Evolutionary conservation across 306 rosid genomes (phyloP).

Genomic region (Abrus pulchellus): DNA sequence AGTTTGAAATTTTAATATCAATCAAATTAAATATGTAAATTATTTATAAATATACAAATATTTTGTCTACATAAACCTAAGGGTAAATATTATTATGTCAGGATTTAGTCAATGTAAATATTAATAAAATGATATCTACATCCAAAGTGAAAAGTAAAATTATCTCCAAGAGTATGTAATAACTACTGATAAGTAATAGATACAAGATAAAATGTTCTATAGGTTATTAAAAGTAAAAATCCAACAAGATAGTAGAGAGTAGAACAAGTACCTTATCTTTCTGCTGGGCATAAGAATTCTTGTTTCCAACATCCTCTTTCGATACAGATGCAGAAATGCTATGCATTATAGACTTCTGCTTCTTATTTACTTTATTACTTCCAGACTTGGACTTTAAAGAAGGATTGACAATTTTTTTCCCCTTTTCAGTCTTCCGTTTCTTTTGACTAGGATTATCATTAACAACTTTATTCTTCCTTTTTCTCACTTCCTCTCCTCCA

Average conservation of each 20-base stretch:
- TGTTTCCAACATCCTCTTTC: constrained; percentile 63
- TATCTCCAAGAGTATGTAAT: constrained; percentile 29
- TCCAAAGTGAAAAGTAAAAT: constrained; percentile 30
- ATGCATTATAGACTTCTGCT: constrained; percentile 67
- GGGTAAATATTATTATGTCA: constrained; percentile 34
- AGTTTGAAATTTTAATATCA: constrained; percentile 8
- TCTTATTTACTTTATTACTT: constrained; percentile 65
- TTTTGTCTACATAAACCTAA: constrained; percentile 21
- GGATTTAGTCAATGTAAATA: constrained; percentile 3
- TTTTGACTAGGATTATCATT: constrained; percentile 59
- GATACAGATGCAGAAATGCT: constrained; percentile 62
- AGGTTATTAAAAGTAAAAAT: constrained; percentile 38
- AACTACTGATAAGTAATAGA: constrained; percentile 27
- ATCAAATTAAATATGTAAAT: constrained; percentile 26
- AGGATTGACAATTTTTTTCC: constrained; percentile 55
- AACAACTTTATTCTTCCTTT: constrained; percentile 71
- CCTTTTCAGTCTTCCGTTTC: constrained; percentile 77
- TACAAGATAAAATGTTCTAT: constrained; percentile 19
- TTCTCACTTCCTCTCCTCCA: constrained; percentile 61
- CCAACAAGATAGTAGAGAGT: constrained; percentile 19
- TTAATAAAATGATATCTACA: constrained; percentile 12
- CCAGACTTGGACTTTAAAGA: constrained; percentile 63
- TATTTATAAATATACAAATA: constrained; percentile 21
- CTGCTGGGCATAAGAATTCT: constrained; percentile 60
- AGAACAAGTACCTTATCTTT: constrained; percentile 75